Conservation (phyloP, 2,329 filamentous ascomycete species). For the Nemania diffusa region DNA sequence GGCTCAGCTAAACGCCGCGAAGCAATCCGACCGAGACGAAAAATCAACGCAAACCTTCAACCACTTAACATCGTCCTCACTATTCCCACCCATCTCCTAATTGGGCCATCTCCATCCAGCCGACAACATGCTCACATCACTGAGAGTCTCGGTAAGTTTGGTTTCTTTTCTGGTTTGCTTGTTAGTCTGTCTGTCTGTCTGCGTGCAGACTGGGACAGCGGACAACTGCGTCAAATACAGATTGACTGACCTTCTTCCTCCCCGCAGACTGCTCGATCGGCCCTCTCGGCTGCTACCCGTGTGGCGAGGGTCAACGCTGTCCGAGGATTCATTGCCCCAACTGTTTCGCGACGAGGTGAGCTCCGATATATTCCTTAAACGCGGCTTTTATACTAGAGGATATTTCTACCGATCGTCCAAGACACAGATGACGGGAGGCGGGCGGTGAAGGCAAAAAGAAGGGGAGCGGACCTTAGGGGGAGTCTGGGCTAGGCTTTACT, state of each 20-base stretch:
- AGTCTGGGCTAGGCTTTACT: background rate
- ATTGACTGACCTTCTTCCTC: constrained; percentile 14
- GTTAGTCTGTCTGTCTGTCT: no score
- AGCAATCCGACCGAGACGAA: constrained; percentile 38
- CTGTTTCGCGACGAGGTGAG: constrained; percentile 71
- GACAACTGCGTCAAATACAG: background rate
- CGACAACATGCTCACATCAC: constrained; percentile 65
- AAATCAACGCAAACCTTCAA: constrained; percentile 45
- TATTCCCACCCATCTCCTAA: constrained; percentile 50
- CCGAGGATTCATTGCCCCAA: constrained; percentile 69
- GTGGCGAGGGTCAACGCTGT: constrained; percentile 59
- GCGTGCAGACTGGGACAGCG: background rate
- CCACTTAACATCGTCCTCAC: constrained; percentile 35
- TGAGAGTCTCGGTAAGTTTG: constrained; percentile 65
- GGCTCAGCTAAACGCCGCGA: constrained; percentile 33
- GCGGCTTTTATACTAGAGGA: background rate
- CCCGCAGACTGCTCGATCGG: constrained; percentile 60
- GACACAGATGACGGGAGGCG: constrained; percentile 2
- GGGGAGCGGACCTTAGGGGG: background rate
- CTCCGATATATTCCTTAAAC: constrained; percentile 44
- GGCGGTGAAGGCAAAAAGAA: background rate
- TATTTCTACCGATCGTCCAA: background rate
- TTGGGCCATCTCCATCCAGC: constrained; percentile 59
- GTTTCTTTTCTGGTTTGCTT: background rate
- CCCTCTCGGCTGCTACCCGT: constrained; percentile 62